These are phyloP conservation scores for Solanum aculeatissimum DNA, from an alignment of 305 asterid species.

Conservation along the genomic window DNA sequence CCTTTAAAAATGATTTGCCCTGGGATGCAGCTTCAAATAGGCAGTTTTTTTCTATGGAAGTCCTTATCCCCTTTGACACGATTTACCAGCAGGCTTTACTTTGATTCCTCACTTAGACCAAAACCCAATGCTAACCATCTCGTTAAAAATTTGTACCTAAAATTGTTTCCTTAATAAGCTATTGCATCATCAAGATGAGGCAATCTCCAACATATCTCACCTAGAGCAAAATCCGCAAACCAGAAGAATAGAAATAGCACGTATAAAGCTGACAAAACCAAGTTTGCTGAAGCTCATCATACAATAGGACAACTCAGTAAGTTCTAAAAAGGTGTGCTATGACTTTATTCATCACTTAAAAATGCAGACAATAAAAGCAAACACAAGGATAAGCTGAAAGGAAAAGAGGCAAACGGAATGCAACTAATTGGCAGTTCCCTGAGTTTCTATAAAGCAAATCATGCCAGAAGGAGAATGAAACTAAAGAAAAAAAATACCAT, in stretches of 20 bases:
- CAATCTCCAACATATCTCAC: not conserved
- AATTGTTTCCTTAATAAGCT: not conserved
- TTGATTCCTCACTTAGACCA: not conserved
- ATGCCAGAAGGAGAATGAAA: not conserved
- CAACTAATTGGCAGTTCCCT: not conserved
- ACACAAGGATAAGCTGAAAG: not conserved
- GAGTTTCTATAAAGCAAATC: not conserved
- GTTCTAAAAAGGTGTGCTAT: not conserved
- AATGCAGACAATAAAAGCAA: not conserved
- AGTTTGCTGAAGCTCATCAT: not conserved
- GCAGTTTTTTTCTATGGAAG: not conserved
- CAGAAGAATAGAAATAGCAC: not conserved
- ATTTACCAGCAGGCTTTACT: not conserved
- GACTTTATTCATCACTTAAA: not conserved
- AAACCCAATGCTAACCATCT: not conserved
- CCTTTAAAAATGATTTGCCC: not conserved
- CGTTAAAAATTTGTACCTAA: not conserved
- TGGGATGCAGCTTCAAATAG: not conserved
- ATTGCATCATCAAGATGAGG: not conserved
- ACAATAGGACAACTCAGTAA: not conserved
- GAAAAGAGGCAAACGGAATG: not conserved
- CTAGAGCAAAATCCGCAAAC: not conserved
- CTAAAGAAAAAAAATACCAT: constrained; percentile 22
- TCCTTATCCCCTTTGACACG: not conserved
- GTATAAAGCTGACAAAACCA: not conserved